Percentiles rank a stretch among this genome's conserved stretches.
Conservation (phyloP, 768 basidiomycete species). For the Epithele typhae region DNA sequence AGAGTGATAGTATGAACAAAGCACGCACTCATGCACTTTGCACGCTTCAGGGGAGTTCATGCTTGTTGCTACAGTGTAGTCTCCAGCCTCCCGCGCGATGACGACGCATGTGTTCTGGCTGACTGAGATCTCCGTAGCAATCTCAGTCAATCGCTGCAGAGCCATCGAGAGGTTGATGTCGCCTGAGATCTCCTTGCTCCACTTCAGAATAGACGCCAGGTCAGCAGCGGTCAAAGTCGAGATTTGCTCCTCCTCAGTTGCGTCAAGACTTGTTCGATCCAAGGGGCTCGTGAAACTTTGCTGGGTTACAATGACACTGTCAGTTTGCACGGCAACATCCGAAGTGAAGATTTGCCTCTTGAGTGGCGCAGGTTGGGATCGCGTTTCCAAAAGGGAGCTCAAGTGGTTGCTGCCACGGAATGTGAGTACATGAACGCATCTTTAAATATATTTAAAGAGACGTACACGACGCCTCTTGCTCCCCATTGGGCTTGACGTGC, state of each 20-base stretch:
- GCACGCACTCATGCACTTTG: slow-evolving; percentile 63
- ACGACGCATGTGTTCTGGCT: slow-evolving; percentile 67
- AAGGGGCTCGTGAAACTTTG: slow-evolving; percentile 24
- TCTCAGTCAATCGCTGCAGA: slow-evolving; percentile 66
- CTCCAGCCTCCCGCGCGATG: slow-evolving; percentile 64
- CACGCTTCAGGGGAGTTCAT: slow-evolving; percentile 56
- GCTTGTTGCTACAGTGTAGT: slow-evolving; percentile 67
- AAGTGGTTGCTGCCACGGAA: slow-evolving; percentile 42
- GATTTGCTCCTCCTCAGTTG: slow-evolving; percentile 48
- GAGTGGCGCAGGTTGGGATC: slow-evolving; percentile 38
- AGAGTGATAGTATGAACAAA: neutral
- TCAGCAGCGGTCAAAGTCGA: slow-evolving; percentile 56
- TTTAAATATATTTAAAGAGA: slow-evolving; percentile 7
- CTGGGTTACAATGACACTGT: slow-evolving; percentile 30
- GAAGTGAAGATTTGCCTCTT: slow-evolving; percentile 54
- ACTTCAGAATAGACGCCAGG: slow-evolving; percentile 64
- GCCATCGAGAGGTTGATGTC: slow-evolving; percentile 68
- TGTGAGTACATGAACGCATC: neutral
- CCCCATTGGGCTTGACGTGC: slow-evolving; percentile 68
- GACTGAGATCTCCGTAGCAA: slow-evolving; percentile 62
- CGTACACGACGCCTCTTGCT: slow-evolving; percentile 67
- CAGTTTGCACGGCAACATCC: slow-evolving; percentile 64
- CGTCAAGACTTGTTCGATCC: slow-evolving; percentile 29
- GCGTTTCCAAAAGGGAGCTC: slow-evolving; percentile 40
- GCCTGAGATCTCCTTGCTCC: slow-evolving; percentile 71